Percentiles rank a stretch among this genome's conserved stretches.
Evolutionary conservation across 1,284 basidiomycete species (phyloP).

Genomic region (Ganoderma sinense): DNA sequence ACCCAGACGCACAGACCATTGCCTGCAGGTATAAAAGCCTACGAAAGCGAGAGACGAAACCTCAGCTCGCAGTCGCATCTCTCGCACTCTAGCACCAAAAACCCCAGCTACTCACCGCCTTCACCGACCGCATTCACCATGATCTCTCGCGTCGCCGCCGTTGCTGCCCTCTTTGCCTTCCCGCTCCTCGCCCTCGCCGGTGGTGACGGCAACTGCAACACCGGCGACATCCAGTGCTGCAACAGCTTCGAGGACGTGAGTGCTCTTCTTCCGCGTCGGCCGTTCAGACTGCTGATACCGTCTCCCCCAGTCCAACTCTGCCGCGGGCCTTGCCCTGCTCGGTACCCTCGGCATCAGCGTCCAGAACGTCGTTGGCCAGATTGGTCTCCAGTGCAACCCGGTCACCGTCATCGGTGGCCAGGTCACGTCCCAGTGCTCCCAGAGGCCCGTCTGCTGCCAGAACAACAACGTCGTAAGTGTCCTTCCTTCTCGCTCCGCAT

Average conservation of each 20-base stretch:
- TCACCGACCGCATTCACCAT: conserved; percentile 14
- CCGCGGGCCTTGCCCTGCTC: conserved; percentile 19
- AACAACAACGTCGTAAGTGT: conserved; percentile 33
- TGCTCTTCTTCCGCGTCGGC: no score
- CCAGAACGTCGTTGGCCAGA: conserved; percentile 13
- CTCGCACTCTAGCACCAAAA: conserved; percentile 13
- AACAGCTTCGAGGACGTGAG: conserved; percentile 26
- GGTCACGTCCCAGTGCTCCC: conserved; percentile 18
- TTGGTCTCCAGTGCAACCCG: conserved; percentile 30
- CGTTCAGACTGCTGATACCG: neutral
- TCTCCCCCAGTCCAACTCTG: conserved; percentile 15
- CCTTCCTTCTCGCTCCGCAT: no score
- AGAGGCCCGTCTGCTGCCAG: conserved; percentile 31
- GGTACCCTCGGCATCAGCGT: conserved; percentile 25
- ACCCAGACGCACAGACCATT: neutral
- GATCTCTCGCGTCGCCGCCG: conserved; percentile 25
- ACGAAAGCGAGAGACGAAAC: neutral
- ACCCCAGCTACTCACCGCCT: conserved; percentile 4
- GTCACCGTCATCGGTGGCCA: conserved; percentile 29
- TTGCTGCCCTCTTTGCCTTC: conserved; percentile 25
- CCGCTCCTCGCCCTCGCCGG: conserved; percentile 30
- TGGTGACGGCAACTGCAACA: conserved; percentile 20
- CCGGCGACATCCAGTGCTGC: conserved; percentile 30
- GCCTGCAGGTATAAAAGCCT: conserved; percentile 18
- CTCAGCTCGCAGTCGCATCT: conserved; percentile 24